Base-by-base conservation (phyloP, 169 alveolate genomes). In the Amoebophrya sp. region DNA sequence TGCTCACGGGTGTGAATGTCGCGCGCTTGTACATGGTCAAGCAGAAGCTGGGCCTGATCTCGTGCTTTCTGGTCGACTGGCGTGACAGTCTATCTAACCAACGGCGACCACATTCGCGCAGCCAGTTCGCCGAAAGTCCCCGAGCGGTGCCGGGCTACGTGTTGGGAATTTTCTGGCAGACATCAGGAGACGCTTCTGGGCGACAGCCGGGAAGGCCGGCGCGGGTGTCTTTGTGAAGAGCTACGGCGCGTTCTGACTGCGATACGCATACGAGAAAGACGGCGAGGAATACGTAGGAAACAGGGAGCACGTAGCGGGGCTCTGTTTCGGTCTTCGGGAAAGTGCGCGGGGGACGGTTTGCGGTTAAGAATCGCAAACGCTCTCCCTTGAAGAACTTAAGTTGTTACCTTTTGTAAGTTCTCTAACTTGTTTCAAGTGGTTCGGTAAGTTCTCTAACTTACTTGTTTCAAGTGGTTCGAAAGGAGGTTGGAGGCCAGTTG, bases 321-420 rank as follows among this genome's bases (percentile, higher is more conserved):
- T 1, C 3, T 6, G 0, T 18, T 0, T 6, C 2, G 33, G 33
- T 1, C 83, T 65, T 6, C 83, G 83, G 0, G 33, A 65, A 0
- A 26, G 18, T 10, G 83, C n/a, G 83, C 83, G 18, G 83, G 83
- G 83, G 83, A 36, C 83, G 83, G 83, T 65, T 65, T 65, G 83
- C n/a, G 65, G 6, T 12, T 47, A 47, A 12, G 65, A 47, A 12
- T 47, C 65, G 6, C 18, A 47, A 47, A n/a, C n/a, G n/a, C n/a
- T n/a, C n/a, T n/a, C n/a, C n/a, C n/a, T n/a, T n/a, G n/a, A n/a
- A n/a, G n/a, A n/a, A n/a, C n/a, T n/a, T n/a, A n/a, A n/a, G n/a
- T n/a, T n/a, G n/a, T n/a, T n/a, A n/a, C n/a, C n/a, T n/a, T n/a
- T n/a, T n/a, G n/a, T n/a, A n/a, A n/a, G n/a, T n/a, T n/a, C n/a